phyloP scores from a whole-genome alignment of 2,329 filamentous ascomycete genomes.

The Talaromyces amestolkiae region DNA sequence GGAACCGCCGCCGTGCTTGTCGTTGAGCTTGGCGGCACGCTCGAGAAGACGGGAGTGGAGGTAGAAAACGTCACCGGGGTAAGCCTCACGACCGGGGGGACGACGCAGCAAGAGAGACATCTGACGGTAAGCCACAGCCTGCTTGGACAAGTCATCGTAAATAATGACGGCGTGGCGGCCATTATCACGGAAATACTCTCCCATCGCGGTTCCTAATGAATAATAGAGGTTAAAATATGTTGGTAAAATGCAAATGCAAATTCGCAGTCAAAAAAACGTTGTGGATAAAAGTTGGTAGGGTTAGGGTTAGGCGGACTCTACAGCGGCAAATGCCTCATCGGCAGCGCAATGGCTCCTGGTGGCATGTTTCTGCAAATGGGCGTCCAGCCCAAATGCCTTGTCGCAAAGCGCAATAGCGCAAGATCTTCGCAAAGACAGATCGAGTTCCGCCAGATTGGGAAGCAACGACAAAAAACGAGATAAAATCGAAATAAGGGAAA shows the following conservation, averaged over 20 bases:
- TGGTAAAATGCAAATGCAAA: not conserved
- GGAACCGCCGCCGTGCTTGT: conserved; percentile 91
- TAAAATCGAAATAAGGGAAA: conserved; percentile 25
- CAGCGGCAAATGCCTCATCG: conserved; percentile 21
- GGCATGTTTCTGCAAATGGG: not conserved
- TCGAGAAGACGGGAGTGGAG: conserved; percentile 98
- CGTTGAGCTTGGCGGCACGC: conserved; percentile 98
- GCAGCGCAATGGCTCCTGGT: conserved; percentile 1
- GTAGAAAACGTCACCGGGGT: conserved; percentile 99
- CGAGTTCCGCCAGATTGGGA: not conserved
- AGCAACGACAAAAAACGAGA: conserved; percentile 11
- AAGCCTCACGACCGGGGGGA: conserved; percentile 97
- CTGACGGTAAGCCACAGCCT: conserved; percentile 96
- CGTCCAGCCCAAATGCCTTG: not conserved
- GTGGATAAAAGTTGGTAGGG: conserved; percentile 19
- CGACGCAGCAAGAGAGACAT: conserved; percentile 98
- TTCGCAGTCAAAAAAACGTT: not conserved
- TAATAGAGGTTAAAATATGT: not conserved
- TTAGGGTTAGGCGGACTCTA: conserved; percentile 15
- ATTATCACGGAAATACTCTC: conserved; percentile 75
- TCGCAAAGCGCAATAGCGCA: not conserved
- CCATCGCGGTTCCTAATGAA: conserved; percentile 44
- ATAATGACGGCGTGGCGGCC: conserved; percentile 87
- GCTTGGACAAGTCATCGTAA: conserved; percentile 96
- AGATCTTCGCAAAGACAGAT: conserved; percentile 5